Base-by-base conservation (phyloP, 1,139 yeast genomes). In the Saccharomyces hybrid region DNA sequence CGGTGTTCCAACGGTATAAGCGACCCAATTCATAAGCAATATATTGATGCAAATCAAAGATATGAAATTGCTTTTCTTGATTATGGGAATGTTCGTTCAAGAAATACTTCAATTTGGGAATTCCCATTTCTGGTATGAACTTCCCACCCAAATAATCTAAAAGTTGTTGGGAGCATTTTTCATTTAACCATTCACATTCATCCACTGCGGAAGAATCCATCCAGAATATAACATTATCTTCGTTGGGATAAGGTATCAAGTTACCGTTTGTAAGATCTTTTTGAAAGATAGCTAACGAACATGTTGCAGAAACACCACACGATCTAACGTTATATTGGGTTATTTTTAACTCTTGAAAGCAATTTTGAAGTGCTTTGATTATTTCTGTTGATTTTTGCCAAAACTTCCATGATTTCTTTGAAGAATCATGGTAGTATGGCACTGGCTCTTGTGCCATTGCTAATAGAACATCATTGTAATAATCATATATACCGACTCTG, bases 1-100 rank as follows among this genome's bases (percentile, higher is more conserved):
- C 46, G 16, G 47, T 46, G 25, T 49, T 49, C 63, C 57, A 59
- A 9, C 46, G 47, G 31, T 49, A 58, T 32, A 54, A 49, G 13
- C 42, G 26, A 1, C 72, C 64, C n/a, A 80, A 61, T 54, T 71
- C 64, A 57, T 70, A 74, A 29, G 75, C 70, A 46, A 81, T 65
- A 75, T 76, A 82, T 55, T 78, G 83, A 60, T 80, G 79, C 34
- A 81, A 69, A 60, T 82, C 86, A 59, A 78, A 78, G 48, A 79
- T 59, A 0, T 63, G 57, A 1, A 59, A 16, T 16, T 59, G 64
- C 6, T 58, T 52, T 2, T 51, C 28, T 3, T 27, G 31, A 2
- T 27, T 13, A 52, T 27, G 7, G 66, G 58, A 34, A 70, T 69
- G 41, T 73, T 62, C 46, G 9, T 23, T 4, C 3, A 44, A 41